These are phyloP conservation scores for Psilocybe mexicana DNA, from an alignment of 1,284 basidiomycete species.

Conservation along the genomic window DNA sequence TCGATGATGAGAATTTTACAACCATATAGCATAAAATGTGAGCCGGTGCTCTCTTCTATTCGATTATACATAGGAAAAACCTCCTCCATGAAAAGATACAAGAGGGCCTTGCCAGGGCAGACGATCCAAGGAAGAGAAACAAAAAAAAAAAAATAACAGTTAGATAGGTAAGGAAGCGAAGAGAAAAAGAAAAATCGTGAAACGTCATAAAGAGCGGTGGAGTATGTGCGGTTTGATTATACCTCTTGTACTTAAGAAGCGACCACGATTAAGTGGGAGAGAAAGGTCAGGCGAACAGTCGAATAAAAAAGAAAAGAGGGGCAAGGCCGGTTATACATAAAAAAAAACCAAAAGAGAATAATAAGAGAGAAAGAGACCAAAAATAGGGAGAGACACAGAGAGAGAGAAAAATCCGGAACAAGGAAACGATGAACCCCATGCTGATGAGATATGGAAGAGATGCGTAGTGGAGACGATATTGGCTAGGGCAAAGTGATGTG, in stretches of 20 bases:
- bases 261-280: background rate
- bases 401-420: background rate
- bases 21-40: background rate
- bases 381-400: background rate
- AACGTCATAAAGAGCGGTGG: constrained; percentile 18
- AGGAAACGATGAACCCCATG: background rate
- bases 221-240: constrained; percentile 10
- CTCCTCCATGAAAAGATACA: constrained; percentile 31
- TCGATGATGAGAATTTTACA: background rate
- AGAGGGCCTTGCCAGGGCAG: constrained; percentile 29
- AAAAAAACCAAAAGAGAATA: background rate
- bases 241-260: background rate
- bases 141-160: constrained; percentile 23
- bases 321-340: constrained; percentile 7
- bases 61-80: constrained; percentile 37
- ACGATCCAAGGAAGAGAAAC: constrained; percentile 14
- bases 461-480: constrained; percentile 2
- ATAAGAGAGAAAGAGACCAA: background rate
- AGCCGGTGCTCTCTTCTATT: constrained; percentile 35
- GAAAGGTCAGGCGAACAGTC: background rate
- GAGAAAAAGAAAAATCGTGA: constrained; percentile 1
- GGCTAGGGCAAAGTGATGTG: background rate
- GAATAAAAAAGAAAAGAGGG: constrained; percentile 1
- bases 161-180: constrained; percentile 21
- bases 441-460: constrained; percentile 7